These are phyloP conservation scores for Onygena corvina DNA, from an alignment of 2,329 filamentous ascomycete genomes.

Conservation along the genomic window DNA sequence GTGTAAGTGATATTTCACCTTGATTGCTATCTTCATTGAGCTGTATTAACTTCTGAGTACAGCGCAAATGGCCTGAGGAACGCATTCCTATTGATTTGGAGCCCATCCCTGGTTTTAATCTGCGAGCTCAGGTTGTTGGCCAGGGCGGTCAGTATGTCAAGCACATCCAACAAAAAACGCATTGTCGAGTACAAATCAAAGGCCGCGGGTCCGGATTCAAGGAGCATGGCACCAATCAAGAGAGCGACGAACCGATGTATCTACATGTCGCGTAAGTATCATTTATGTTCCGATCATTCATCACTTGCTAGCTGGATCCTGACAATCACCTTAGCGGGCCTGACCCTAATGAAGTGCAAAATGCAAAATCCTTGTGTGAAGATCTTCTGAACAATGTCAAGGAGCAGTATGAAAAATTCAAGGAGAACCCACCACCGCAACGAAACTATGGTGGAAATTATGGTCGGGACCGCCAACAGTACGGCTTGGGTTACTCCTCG, in stretches of 20 bases:
- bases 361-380: slow-evolving; percentile 77
- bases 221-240: slow-evolving; percentile 72
- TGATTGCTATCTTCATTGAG: slow-evolving; percentile 2
- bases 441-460: slow-evolving; percentile 44
- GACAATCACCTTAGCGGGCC: slow-evolving; percentile 54
- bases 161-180: slow-evolving; percentile 90
- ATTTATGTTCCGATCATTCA: neutral
- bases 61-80: slow-evolving; percentile 99
- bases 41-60: slow-evolving; percentile 19
- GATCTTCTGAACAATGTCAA: slow-evolving; percentile 78
- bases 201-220: slow-evolving; percentile 90
- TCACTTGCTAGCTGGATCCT: slow-evolving; percentile 18
- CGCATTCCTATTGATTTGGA: slow-evolving; percentile 85
- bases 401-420: slow-evolving; percentile 83
- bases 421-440: slow-evolving; percentile 58
- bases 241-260: slow-evolving; percentile 95
- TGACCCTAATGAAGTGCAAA: slow-evolving; percentile 71
- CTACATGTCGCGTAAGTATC: slow-evolving; percentile 73
- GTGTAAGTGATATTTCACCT: slow-evolving; percentile 45
- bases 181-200: slow-evolving; percentile 96
- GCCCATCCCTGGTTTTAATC: slow-evolving; percentile 84
- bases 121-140: slow-evolving; percentile 90
- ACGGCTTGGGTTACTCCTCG: slow-evolving; percentile 29
- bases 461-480: slow-evolving; percentile 40
- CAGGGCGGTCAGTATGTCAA: slow-evolving; percentile 93